Base-by-base conservation (phyloP, 108 stramenopile species). In the Fragilaria crotonensis region DNA sequence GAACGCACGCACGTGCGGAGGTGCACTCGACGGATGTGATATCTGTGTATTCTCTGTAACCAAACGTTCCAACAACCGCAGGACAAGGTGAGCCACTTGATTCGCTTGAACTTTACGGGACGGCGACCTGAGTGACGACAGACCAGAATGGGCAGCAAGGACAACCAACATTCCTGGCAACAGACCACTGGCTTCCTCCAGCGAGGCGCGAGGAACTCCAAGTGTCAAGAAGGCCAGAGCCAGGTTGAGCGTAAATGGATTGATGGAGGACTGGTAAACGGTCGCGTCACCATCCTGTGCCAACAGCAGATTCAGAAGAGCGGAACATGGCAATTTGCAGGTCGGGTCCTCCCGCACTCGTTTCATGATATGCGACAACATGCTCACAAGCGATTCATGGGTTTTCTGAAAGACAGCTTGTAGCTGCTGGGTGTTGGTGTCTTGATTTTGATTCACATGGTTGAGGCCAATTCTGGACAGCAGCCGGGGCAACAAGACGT, bases 211-310 rank as follows among this genome's bases (percentile, higher is more conserved):
- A 36, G 82, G 78, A 17, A 91, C 30, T 21, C 83, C 90, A 18
- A 91, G 30, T 3, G 85, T 79, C 20, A 91, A 58, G 52, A 91
- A 87, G 0, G 86, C 64, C 63, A 91, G 54, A 4, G 77, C 60
- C 31, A 91, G 54, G 71, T 91, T 87, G 51, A 81, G 29, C 11
- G 83, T 83, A 48, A 91, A 85, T 20, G 84, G 58, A 81, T 87
- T 77, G 14, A 67, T 41, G 11, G 36, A 41, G 7, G 7, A 14
- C 7, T 41, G 7, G 36, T 41, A 41, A 11, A 14, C 14, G 11
- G 14, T 41, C 14, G 7, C 36, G 14, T 41, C 14, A 14, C 36
- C 14, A 41, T 41, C 36, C 7, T 41, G 7, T 7, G 11, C 14
- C 4, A 75, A 29, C 0, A 84, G 49, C 27, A 81, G 54, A 4